Evolutionary conservation across 208 protist genomes (phyloP), one percentile per base, ranked within the genome.

Genomic region (Leishmania martiniquensis): DNA sequence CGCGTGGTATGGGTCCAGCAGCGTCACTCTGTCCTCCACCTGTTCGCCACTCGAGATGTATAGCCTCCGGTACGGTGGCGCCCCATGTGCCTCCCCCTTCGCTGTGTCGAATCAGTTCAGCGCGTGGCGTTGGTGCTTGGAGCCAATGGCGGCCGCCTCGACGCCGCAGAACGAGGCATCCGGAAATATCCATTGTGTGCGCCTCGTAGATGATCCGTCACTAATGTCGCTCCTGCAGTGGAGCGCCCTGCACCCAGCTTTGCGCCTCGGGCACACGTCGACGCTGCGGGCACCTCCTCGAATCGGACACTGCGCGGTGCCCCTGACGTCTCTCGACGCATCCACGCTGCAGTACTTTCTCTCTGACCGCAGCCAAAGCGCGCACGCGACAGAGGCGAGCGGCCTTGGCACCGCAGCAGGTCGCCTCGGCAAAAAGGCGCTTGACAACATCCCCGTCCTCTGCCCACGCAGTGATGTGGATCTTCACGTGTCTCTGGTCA

Each of bases 1-100:
- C 12, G 72, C 86, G 17, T 83, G 78, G 70, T 87, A 89, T 42
- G 87, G 88, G 6, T 72, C 83, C 72, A 85, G 82, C 65, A 69
- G 79, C 34, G 83, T 86, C 39, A 69, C 72, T n/a, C 76, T 91
- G 29, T 10, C 74, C 6, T 54, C 66, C 20, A 1, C 9, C n/a
- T 20, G 47, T 39, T 42, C 75, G 0, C n/a, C 51, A 20, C 29
- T 15, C 51, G 77, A 60, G 34, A 29, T 80, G 55, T 42, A 76
- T 25, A 66, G 55, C 9, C 66, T 87, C 17, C 81, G 78, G 52
- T 63, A 87, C 65, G 83, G 83, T 25, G 83, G 83, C 25, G 83
- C 77, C 4, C 45, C 82, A 5, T 81, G 77, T 44, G 82, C 74
- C 2, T 72, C 75, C 20, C 79, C 79, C 22, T 75, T 78, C 32